phyloP scores from a whole-genome alignment of 768 basidiomycete genomes.

The Pilatotrama ljubarskyi region DNA sequence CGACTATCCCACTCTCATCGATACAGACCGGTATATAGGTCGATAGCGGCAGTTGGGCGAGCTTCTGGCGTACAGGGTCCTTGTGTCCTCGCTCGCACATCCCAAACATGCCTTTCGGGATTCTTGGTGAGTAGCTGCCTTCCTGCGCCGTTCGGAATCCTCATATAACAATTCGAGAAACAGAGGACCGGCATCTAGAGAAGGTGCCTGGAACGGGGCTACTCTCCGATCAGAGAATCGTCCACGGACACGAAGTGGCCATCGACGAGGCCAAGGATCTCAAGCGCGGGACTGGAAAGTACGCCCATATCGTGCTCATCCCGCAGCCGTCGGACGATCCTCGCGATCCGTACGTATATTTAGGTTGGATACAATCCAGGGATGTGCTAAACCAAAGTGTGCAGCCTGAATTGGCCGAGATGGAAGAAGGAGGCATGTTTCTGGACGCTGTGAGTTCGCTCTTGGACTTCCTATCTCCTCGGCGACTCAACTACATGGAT shows the following conservation, averaged over 20 bases:
- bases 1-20: neutral
- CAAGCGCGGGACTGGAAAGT: conserved; percentile 40
- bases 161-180: neutral
- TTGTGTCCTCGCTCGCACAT: neutral
- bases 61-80: neutral
- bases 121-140: conserved; percentile 39
- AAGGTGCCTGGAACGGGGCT: conserved; percentile 44
- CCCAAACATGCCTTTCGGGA: conserved; percentile 37
- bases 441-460: conserved; percentile 40
- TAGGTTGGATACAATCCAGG: neutral
- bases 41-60: neutral
- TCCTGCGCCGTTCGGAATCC: neutral
- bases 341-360: conserved; percentile 38
- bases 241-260: conserved; percentile 36
- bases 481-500: no score
- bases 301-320: conserved; percentile 41
- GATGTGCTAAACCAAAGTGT: neutral
- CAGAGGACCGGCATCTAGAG: conserved; percentile 40
- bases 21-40: neutral
- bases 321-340: conserved; percentile 48
- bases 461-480: neutral
- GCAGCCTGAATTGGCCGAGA: conserved; percentile 41
- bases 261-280: conserved; percentile 36
- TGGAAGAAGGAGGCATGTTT: conserved; percentile 50
- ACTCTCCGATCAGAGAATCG: conserved; percentile 40